Evolutionary conservation across 1,284 basidiomycete genomes (phyloP).

Genomic region (Cerrena zonata): DNA sequence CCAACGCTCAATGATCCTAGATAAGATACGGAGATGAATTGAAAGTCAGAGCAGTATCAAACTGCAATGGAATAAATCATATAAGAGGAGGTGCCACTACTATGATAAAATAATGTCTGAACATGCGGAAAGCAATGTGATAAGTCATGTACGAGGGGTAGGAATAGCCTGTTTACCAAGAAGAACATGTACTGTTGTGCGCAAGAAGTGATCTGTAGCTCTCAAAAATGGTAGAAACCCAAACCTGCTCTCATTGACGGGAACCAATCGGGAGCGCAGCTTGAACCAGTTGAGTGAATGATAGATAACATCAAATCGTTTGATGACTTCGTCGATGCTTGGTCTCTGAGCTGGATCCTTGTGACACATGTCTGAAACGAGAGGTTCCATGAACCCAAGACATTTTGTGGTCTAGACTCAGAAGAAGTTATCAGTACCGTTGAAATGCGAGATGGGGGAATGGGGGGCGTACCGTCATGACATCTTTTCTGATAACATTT

Average conservation of each 20-base stretch:
- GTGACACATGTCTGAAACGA: slow-evolving; percentile 8
- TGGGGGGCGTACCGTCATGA: slow-evolving; percentile 9
- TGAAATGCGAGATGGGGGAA: not conserved
- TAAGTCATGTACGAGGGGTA: not conserved
- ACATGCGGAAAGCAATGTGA: no score
- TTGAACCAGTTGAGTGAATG: slow-evolving; percentile 6
- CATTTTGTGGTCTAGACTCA: slow-evolving; percentile 7
- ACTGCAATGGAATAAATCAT: no score
- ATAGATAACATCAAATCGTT: slow-evolving; percentile 5
- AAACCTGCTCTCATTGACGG: not conserved
- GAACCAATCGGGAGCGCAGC: slow-evolving; percentile 8
- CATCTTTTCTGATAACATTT: slow-evolving; percentile 17
- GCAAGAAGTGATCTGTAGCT: not conserved
- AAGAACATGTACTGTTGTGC: not conserved
- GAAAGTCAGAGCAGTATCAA: no score
- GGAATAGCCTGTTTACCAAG: not conserved
- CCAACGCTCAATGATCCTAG: no score
- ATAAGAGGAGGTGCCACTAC: no score
- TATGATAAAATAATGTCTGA: no score
- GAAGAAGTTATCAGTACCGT: not conserved
- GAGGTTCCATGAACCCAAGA: slow-evolving; percentile 12
- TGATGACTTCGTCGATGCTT: slow-evolving; percentile 10
- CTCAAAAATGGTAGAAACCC: not conserved
- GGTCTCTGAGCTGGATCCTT: slow-evolving; percentile 9
- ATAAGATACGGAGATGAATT: no score